Evolutionary conservation across 2,329 filamentous ascomycete genomes (phyloP), one percentile per base, ranked within the genome.

Genomic region (Fusarium sp.): DNA sequence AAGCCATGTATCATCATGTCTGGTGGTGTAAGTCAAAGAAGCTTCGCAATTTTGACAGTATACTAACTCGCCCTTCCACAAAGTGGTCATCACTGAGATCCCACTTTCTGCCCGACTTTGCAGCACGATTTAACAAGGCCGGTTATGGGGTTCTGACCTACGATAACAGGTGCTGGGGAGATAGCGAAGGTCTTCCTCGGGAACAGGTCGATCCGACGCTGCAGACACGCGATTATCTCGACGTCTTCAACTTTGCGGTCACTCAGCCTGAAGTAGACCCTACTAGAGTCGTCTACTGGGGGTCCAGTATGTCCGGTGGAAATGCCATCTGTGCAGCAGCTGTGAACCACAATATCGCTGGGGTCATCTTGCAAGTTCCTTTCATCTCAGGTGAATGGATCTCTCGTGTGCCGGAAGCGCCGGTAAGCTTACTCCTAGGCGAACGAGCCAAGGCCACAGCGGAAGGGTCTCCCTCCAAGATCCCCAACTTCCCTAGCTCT

Each of bases 1-100:
- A 51, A 4, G 30, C 48, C 30, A 20, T 51, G 48, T 18, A 35
- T 35, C 6, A 35, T 24, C 28, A 51, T 51, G 48, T 51, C 48
- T 8, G 24, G 30, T 7, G 48, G 48, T 20, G 48, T 51, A 32
- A 35, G 30, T 24, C 48, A 51, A 6, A 5, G 2, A 4, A 18
- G 11, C 8, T 2, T 20, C 22, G 12, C 0, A 6, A 24, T 20
- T 5, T 11, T 24, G 32, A 10, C 2, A 3, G 5, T 20, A 8
- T 6, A 24, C 48, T 24, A 10, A 51, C 30, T 24, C 48, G 4
- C 18, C 12, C 18, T 15, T 22, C 6, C 6, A 51, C 22, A 3
- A 4, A 51, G 48, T 51, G 48, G 48, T 35, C 48, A 24, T 17
- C 22, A 20, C 30, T 35, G 30, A 12, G 22, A 24, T 35, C 48